Base-by-base conservation (phyloP, 164 flowering plant genomes). In the Kingdonia uniflora region DNA sequence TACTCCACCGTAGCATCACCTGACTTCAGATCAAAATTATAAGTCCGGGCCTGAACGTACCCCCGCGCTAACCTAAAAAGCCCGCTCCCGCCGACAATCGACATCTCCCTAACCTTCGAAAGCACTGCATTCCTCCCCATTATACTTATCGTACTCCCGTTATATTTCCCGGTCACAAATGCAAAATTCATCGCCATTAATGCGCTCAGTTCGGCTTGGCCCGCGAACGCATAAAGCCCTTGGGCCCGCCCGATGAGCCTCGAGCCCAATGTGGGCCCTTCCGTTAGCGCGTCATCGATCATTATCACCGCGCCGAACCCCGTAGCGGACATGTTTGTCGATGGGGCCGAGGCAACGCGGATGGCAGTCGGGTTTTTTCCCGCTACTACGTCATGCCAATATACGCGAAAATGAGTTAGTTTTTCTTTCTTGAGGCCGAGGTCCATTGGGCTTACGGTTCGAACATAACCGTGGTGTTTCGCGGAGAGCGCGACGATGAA, bases 101-200 rank as follows among this genome's bases (percentile, higher is more conserved):
- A 48, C 55, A 58, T 25, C 55, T 51, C 62, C 15, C 62, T 58
- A 15, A 58, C 55, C 40, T 58, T 25, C 20, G 41, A 26, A 15
- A 47, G 46, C 33, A 56, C 59, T 15, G 11, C 15, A 19, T 47
- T 47, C 44, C 46, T 38, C 10, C 52, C 60, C 1, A 48, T 1
- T 20, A 57, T 48, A 21, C 60, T 57, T 11, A 47, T 37, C 14
- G 60, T 37, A 26, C 60, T 57, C 10, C 60, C 60, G 12, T 57
- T 47, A 13, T 47, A 57, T 26, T 47, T 57, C 44, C 60, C 60
- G 11, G 11, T 44, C 19, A 17, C 11, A 21, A 57, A 47, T 12
- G 25, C 51, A 26, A 46, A 56, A 22, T 56, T 56, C 44, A 56
- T 56, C 0, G 21, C 51, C 59, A 56, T 56, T 5, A 56, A 3